Percentiles rank a stretch among this genome's conserved stretches.
phyloP scores from a whole-genome alignment of 306 rosid species.

The Quercus agrifolia region DNA sequence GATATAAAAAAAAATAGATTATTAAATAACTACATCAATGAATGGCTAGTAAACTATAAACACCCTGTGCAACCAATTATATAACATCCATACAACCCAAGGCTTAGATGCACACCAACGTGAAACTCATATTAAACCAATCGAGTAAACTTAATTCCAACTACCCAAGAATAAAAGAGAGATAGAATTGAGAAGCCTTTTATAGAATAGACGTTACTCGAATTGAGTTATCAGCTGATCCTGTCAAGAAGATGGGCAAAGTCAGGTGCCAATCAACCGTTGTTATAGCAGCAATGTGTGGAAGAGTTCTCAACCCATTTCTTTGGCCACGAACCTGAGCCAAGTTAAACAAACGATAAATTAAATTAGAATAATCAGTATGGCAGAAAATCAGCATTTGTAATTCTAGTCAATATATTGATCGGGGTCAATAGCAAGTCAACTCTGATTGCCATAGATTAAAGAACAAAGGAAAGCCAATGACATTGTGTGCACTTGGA shows the following conservation, averaged over 20 bases:
- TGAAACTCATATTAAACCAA: background rate
- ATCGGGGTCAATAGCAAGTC: background rate
- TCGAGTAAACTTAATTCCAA: background rate
- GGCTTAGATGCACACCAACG: background rate
- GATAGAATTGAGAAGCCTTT: background rate
- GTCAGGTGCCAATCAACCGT: constrained; percentile 98
- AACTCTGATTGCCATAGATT: background rate
- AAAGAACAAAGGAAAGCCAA: background rate
- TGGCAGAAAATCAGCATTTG: background rate
- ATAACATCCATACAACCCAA: background rate
- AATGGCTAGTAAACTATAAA: background rate
- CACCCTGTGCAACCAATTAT: background rate
- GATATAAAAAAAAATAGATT: too few species aligned
- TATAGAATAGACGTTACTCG: constrained; percentile 70
- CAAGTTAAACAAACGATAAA: background rate
- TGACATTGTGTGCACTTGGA: background rate
- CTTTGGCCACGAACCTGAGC: constrained; percentile 64
- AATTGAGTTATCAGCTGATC: constrained; percentile 93
- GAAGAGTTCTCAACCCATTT: constrained; percentile 74
- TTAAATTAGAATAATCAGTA: constrained; percentile 4
- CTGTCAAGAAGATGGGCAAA: constrained; percentile 80
- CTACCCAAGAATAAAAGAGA: constrained; percentile 15
- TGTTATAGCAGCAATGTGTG: constrained; percentile 77
- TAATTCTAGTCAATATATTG: background rate
- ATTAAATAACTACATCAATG: too few species aligned